A percentile compares a stretch with the other conserved stretches of the same genome.
phyloP scores from a whole-genome alignment of 345 rosid genomes.

The Boechera stricta region DNA sequence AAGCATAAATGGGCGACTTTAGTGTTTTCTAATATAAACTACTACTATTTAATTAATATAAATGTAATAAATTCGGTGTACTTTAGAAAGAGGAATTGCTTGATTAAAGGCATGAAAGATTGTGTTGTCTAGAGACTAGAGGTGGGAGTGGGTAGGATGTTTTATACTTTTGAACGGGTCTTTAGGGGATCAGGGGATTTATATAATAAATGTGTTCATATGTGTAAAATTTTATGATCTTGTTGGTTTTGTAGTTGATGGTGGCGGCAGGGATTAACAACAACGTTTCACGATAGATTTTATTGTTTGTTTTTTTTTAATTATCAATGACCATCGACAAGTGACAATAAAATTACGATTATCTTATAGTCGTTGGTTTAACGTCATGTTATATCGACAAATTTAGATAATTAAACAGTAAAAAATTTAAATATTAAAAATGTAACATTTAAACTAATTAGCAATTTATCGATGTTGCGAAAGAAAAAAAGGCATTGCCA shows the following conservation, averaged over 20 bases:
- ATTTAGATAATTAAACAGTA: background rate
- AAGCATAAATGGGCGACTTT: slow-evolving; percentile 17
- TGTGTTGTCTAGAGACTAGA: slow-evolving; percentile 44
- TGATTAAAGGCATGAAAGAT: slow-evolving; percentile 45
- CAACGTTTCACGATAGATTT: background rate
- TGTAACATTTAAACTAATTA: background rate
- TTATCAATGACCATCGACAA: background rate
- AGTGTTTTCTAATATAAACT: slow-evolving; percentile 5
- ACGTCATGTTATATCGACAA: background rate
- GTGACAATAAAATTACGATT: background rate
- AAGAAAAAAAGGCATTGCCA: too few relatives aligned
- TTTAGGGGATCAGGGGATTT: slow-evolving; percentile 19
- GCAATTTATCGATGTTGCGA: too few relatives aligned
- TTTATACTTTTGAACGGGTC: slow-evolving; percentile 43
- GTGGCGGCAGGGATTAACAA: background rate
- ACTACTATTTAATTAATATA: slow-evolving; percentile 8
- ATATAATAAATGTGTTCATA: slow-evolving; percentile 17
- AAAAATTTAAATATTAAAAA: too few relatives aligned
- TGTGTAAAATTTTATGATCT: background rate
- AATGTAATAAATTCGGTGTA: slow-evolving; percentile 23
- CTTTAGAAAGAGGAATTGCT: slow-evolving; percentile 26
- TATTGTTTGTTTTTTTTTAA: background rate
- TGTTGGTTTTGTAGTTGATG: background rate
- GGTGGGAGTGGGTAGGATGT: slow-evolving; percentile 47
- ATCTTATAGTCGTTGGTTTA: background rate